phyloP scores from a whole-genome alignment of 1,284 basidiomycete species.

The Schizophyllum commune region DNA sequence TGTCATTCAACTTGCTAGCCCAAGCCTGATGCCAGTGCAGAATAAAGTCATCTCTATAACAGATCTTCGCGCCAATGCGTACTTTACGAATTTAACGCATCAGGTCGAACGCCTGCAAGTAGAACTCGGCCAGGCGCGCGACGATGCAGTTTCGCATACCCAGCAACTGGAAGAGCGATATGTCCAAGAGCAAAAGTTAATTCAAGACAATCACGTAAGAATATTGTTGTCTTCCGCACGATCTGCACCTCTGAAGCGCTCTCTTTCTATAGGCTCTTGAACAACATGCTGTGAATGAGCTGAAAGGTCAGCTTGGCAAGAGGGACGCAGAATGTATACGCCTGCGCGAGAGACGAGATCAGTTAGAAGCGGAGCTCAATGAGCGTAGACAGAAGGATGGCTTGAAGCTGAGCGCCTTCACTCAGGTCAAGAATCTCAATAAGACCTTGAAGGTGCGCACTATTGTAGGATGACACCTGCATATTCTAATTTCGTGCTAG shows the following conservation, averaged over 20 bases:
- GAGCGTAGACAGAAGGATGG: conserved; percentile 67
- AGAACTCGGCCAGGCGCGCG: not conserved
- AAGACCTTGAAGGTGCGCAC: conserved; percentile 49
- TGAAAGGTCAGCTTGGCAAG: conserved; percentile 48
- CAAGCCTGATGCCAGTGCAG: not conserved
- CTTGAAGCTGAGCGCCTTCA: conserved; percentile 54
- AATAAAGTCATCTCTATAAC: not conserved
- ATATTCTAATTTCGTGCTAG: conserved; percentile 15
- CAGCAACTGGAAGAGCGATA: not conserved
- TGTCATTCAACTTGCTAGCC: not conserved
- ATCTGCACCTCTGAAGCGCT: conserved; percentile 5
- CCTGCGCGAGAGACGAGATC: conserved; percentile 78
- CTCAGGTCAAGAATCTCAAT: conserved; percentile 69
- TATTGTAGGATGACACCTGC: conserved; percentile 3
- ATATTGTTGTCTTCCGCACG: conserved; percentile 1
- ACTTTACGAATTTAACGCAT: not conserved
- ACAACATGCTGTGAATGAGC: conserved; percentile 44
- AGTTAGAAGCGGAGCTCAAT: conserved; percentile 60
- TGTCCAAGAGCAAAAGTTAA: not conserved
- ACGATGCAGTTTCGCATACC: not conserved
- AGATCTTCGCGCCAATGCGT: not conserved
- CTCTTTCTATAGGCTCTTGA: conserved; percentile 32
- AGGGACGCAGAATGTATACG: conserved; percentile 72
- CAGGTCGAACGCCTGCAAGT: not conserved
- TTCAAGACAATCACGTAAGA: not conserved